Evolutionary conservation across 192 early-diverging fungal species (phyloP), one percentile per base, ranked within the genome.

Genomic region (Allomyces macrogynus): DNA sequence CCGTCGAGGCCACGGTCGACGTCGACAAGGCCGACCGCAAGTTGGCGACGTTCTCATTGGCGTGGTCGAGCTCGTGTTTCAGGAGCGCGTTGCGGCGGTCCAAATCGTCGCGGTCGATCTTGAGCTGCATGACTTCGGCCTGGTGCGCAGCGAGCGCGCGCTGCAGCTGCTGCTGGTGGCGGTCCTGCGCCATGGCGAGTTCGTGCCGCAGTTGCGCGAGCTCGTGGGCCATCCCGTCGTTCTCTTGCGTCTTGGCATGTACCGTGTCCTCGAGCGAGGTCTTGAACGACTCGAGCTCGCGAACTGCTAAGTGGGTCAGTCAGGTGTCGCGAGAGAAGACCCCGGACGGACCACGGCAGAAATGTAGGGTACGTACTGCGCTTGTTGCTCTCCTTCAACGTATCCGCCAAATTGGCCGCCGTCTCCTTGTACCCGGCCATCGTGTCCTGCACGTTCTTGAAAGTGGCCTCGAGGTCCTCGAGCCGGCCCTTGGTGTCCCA

Each of bases 191-290:
- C 74, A 67, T 69, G 63, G 71, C 60, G 11, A 76, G 24, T 10
- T 68, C 65, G 42, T 76, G 69, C 24, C 74, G 70, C 22, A 81
- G 65, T 57, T 77, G 66, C 60, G 67, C 66, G 62, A 73, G 67
- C 61, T 77, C 67, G 62, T 69, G 67, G 23, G 70, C 60, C 3
- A 74, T 72, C 10, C 72, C 65, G 62, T 67, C 62, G 49, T 85
- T 88, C 66, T 88, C 86, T 44, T 70, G 71, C 67, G 86, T 81
- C 63, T 88, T 88, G 24, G 68, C 69, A 5, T 72, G 70, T 18
- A 88, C 78, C 26, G 77, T 74, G 44, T 62, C 62, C 69, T 84
- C 73, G 8, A 88, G 68, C 24, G 60, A 73, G 27, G 64, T 25
- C 42, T 81, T 76, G 68, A 84, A 84, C 32, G 32, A 40, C 8